phyloP scores from a whole-genome alignment of 257 asterid genomes.

The Penstemon newberryi region DNA sequence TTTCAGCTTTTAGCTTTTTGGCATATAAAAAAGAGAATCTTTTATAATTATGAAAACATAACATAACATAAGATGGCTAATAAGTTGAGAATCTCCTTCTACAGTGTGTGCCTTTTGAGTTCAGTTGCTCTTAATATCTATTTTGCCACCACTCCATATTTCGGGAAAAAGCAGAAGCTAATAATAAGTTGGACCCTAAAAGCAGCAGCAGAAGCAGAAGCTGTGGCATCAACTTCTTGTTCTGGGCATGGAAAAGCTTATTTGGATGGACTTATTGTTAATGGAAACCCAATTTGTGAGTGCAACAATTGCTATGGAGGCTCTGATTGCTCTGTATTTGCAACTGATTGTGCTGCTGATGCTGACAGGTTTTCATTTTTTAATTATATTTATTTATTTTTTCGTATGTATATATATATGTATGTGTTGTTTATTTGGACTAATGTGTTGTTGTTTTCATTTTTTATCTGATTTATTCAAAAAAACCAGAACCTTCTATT shows the following conservation, averaged over 20 bases:
- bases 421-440: no score
- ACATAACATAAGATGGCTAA: constrained; percentile 24
- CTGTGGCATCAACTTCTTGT: constrained; percentile 46
- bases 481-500: no score
- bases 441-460: no score
- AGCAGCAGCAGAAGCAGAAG: constrained; percentile 73
- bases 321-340: constrained; percentile 46
- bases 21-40: no score
- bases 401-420: no score
- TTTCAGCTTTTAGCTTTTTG: no score
- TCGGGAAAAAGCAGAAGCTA: constrained; percentile 31
- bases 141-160: constrained; percentile 2
- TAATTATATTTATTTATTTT: no score
- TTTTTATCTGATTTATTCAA: no score
- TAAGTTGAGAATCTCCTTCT: constrained; percentile 4
- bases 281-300: constrained; percentile 59
- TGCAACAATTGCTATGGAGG: constrained; percentile 64
- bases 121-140: constrained; percentile 43
- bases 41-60: not conserved
- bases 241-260: constrained; percentile 71
- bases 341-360: constrained; percentile 50
- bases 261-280: constrained; percentile 41
- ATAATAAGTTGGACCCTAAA: constrained; percentile 48
- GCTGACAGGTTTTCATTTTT: constrained; percentile 40
- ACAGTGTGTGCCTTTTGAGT: constrained; percentile 32